phyloP scores from a whole-genome alignment of 306 rosid genomes.

The Ammopiptanthus mongolicus region DNA sequence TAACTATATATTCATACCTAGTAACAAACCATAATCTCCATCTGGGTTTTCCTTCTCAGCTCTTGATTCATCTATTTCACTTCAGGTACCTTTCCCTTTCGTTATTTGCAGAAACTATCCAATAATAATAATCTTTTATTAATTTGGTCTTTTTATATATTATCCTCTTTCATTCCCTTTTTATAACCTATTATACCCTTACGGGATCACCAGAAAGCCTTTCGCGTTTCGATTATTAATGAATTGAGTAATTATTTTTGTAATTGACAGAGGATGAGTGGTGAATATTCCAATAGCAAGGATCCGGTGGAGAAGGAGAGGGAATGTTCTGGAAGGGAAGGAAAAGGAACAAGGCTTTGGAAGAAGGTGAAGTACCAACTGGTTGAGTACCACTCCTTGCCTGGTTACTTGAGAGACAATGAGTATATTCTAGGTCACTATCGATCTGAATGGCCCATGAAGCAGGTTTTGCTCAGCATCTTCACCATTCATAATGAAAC shows the following conservation, averaged over 20 bases:
- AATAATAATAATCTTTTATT: background rate
- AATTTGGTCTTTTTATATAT: background rate
- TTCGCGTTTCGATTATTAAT: background rate
- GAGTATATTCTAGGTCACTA: slow-evolving; percentile 80
- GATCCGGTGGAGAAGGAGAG: slow-evolving; percentile 30
- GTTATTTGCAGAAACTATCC: background rate
- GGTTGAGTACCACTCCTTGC: slow-evolving; percentile 83
- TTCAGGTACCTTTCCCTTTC: background rate
- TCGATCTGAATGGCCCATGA: slow-evolving; percentile 88
- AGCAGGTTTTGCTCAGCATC: slow-evolving; percentile 76
- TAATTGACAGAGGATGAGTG: slow-evolving; percentile 14
- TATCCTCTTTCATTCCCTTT: background rate
- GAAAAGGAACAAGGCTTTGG: slow-evolving; percentile 76
- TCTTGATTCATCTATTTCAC: background rate
- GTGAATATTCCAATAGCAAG: slow-evolving; percentile 13
- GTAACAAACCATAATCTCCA: background rate
- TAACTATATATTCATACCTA: background rate
- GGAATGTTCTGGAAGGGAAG: slow-evolving; percentile 30
- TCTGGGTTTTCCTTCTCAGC: background rate
- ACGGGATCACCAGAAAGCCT: background rate
- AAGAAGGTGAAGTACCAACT: slow-evolving; percentile 91
- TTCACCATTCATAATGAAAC: slow-evolving; percentile 93
- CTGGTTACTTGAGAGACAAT: slow-evolving; percentile 80
- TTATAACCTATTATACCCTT: too few relatives aligned
- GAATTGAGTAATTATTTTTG: background rate